Percentiles rank a stretch among this genome's conserved stretches.
Conservation (phyloP, 495 filamentous ascomycete species). For the Aspergillus kassunensis region DNA sequence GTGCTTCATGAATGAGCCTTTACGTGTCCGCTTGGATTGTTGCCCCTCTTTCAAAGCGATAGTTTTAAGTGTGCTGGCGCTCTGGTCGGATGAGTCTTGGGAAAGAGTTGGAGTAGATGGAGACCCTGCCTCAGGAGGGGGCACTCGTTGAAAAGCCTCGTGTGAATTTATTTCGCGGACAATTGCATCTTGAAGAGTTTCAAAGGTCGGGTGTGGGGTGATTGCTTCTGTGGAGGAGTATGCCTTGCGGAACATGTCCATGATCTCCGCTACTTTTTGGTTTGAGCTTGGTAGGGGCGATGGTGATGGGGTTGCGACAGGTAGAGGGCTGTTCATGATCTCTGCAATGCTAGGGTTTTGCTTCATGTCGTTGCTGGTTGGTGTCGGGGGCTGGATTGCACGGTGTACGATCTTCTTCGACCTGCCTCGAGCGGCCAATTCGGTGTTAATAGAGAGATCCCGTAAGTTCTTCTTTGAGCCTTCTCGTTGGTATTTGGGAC, state of each 20-base stretch:
- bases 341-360: slow-evolving; percentile 41
- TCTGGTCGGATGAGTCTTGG: slow-evolving; percentile 23
- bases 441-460: slow-evolving; percentile 43
- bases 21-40: slow-evolving; percentile 30
- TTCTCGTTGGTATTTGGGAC: slow-evolving; percentile 11
- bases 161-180: slow-evolving; percentile 48
- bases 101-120: slow-evolving; percentile 35
- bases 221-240: slow-evolving; percentile 30
- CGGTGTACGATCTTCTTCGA: slow-evolving; percentile 34
- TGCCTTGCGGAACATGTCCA: slow-evolving; percentile 42
- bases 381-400: slow-evolving; percentile 42
- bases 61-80: neutral
- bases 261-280: slow-evolving; percentile 38
- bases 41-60: slow-evolving; percentile 27
- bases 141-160: slow-evolving; percentile 41
- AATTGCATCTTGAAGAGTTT: slow-evolving; percentile 45
- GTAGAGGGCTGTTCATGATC: slow-evolving; percentile 43
- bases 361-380: slow-evolving; percentile 24
- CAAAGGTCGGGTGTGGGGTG: slow-evolving; percentile 37
- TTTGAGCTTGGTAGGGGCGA: slow-evolving; percentile 20
- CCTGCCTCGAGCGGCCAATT: slow-evolving; percentile 30
- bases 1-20: slow-evolving; percentile 34
- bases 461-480: slow-evolving; percentile 36
- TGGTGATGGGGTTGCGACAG: slow-evolving; percentile 23
- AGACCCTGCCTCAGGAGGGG: slow-evolving; percentile 31